These are phyloP conservation scores for Boletus reticuloceps DNA, from an alignment of 768 basidiomycete species.

Conservation along the genomic window DNA sequence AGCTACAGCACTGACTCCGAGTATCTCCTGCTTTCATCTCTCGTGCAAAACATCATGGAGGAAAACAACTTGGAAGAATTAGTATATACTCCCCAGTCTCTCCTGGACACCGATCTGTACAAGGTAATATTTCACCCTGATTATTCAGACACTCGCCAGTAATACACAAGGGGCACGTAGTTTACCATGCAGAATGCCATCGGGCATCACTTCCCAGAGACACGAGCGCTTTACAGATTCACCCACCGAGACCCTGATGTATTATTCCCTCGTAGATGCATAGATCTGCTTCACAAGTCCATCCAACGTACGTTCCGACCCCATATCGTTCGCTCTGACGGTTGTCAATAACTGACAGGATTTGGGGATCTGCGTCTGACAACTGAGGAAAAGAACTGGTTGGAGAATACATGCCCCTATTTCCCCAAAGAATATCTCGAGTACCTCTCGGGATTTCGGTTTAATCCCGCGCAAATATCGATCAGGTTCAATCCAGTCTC, in stretches of 20 bases:
- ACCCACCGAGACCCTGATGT: constrained; percentile 69
- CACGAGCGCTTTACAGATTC: constrained; percentile 72
- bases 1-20: no score
- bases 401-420: constrained; percentile 68
- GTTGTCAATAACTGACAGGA: constrained; percentile 45
- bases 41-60: constrained; percentile 9
- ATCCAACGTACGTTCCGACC: constrained; percentile 51
- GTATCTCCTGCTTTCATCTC: no score
- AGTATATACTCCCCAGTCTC: constrained; percentile 39
- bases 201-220: constrained; percentile 68
- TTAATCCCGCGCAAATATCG: constrained; percentile 62
- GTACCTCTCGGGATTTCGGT: constrained; percentile 68
- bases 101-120: constrained; percentile 94
- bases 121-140: constrained; percentile 52
- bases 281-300: constrained; percentile 42
- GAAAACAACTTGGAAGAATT: constrained; percentile 1
- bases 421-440: constrained; percentile 70
- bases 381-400: constrained; percentile 61
- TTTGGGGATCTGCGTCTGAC: constrained; percentile 65
- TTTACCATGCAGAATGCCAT: constrained; percentile 97
- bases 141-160: neutral
- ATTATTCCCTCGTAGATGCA: constrained; percentile 50
- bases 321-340: neutral
- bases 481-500: constrained; percentile 61
- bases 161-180: constrained; percentile 36